A percentile compares a stretch with the other conserved stretches of the same genome.
Conservation (phyloP, 1,284 basidiomycete genomes). For the Moesziomyces sp. region DNA sequence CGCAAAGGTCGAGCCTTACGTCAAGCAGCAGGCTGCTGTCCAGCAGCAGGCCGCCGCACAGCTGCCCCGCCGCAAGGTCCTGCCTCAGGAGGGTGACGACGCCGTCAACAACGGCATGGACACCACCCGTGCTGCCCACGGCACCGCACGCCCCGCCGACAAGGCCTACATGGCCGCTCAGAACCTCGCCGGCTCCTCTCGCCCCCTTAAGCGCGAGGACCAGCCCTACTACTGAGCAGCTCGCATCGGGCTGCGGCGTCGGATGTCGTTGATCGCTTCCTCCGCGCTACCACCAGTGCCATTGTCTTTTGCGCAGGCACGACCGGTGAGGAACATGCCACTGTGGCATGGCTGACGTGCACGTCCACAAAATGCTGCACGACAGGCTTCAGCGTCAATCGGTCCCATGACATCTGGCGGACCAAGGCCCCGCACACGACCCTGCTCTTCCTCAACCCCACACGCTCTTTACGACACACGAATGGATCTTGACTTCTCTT, state of each 20-base stretch:
- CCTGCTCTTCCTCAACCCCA: neutral
- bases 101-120: conserved; percentile 50
- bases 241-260: conserved; percentile 7
- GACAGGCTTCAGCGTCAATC: too few species aligned
- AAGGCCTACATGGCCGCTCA: conserved; percentile 51
- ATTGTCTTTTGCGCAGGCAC: too few species aligned
- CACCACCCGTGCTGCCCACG: conserved; percentile 51
- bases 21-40: conserved; percentile 44
- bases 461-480: neutral
- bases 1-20: conserved; percentile 46
- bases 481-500: conserved; percentile 18
- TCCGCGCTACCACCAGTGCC: too few species aligned
- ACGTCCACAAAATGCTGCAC: too few species aligned
- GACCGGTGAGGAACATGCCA: too few species aligned
- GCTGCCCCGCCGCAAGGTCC: conserved; percentile 66
- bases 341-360: too few species aligned
- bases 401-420: neutral
- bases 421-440: neutral
- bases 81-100: conserved; percentile 56
- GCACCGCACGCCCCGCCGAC: conserved; percentile 44
- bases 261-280: conserved; percentile 3
- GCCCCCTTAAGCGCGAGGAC: conserved; percentile 48
- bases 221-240: conserved; percentile 48
- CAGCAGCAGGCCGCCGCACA: conserved; percentile 54
- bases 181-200: conserved; percentile 43